Evolutionary conservation across 2,329 filamentous ascomycete genomes (phyloP).

Genomic region (Microdochium nivale): DNA sequence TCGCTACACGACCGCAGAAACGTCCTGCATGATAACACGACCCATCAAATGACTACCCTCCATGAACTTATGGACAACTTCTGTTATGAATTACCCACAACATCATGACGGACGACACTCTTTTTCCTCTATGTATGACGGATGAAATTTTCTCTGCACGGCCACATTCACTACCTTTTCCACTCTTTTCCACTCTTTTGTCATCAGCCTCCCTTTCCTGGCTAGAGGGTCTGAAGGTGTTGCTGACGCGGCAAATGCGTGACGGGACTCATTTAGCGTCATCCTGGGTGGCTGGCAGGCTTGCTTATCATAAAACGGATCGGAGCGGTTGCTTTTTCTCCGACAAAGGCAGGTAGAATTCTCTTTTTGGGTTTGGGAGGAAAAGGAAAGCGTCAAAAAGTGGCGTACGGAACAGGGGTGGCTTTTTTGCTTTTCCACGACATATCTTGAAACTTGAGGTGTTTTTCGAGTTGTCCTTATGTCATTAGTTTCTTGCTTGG

Average conservation of each 20-base stretch:
- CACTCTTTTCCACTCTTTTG: neutral
- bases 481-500: too few species aligned
- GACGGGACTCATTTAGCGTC: too few species aligned
- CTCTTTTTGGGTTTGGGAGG: too few species aligned
- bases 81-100: neutral
- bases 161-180: neutral
- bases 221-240: neutral
- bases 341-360: too few species aligned
- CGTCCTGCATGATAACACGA: neutral
- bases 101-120: neutral
- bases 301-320: too few species aligned
- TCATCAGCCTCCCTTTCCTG: neutral
- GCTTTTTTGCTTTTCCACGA: too few species aligned
- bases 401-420: too few species aligned
- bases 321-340: too few species aligned
- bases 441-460: too few species aligned
- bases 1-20: neutral
- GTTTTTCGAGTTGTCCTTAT: too few species aligned
- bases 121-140: neutral
- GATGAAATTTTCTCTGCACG: neutral
- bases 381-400: too few species aligned
- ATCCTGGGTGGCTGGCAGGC: too few species aligned
- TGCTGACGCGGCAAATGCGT: neutral
- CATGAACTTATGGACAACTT: neutral
- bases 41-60: neutral